Percentiles rank a stretch among this genome's conserved stretches.
Evolutionary conservation across 106 monocot genomes (phyloP).

Genomic region (Acorus calamus): DNA sequence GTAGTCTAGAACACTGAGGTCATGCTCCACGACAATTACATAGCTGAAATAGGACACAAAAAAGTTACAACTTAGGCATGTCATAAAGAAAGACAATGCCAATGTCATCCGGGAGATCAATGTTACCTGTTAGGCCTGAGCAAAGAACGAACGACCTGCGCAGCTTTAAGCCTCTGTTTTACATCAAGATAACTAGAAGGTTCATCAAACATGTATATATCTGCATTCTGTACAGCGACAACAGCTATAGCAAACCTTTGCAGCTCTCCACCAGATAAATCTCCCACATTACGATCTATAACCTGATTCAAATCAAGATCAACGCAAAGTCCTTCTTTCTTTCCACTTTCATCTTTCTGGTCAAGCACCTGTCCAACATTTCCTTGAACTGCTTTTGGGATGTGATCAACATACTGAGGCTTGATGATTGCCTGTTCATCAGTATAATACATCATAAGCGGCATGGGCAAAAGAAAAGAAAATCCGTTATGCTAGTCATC

Average conservation of each 20-base stretch:
- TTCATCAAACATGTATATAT: slow-evolving; percentile 99
- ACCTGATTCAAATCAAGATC: slow-evolving; percentile 93
- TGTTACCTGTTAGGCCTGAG: slow-evolving; percentile 75
- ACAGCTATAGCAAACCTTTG: slow-evolving; percentile 98
- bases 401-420: slow-evolving; percentile 98
- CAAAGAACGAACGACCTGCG: slow-evolving; percentile 85
- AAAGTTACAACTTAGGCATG: not conserved
- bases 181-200: slow-evolving; percentile 98
- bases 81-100: not conserved
- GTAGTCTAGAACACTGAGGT: slow-evolving; percentile 95
- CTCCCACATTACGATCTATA: slow-evolving; percentile 89
- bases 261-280: slow-evolving; percentile 95
- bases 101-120: not conserved
- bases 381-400: slow-evolving; percentile 96
- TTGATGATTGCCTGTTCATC: slow-evolving; percentile 78
- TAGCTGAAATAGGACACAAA: slow-evolving; percentile 38
- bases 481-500: too few relatives aligned
- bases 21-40: slow-evolving; percentile 99
- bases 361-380: slow-evolving; percentile 94
- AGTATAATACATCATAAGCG: too few relatives aligned
- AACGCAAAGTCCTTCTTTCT: slow-evolving; percentile 59
- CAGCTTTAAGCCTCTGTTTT: slow-evolving; percentile 96
- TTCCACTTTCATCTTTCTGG: slow-evolving; percentile 82
- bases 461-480: too few relatives aligned
- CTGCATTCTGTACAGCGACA: slow-evolving; percentile 86